Base-by-base conservation (phyloP, 2,329 filamentous ascomycete species). In the Colletotrichum endophyticum region DNA sequence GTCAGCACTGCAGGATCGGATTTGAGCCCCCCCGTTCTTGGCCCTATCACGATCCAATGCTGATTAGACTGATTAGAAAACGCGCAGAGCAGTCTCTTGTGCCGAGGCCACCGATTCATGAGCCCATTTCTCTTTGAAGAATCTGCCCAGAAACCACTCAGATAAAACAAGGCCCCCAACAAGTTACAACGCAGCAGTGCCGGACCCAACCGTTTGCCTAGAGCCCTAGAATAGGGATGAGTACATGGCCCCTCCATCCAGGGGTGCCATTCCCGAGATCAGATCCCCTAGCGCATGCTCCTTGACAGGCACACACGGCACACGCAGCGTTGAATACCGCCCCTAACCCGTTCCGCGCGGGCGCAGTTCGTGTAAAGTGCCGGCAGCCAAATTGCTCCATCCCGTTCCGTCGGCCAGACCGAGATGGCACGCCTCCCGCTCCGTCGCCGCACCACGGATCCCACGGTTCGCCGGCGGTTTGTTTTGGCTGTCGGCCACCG, bases 341-440 rank as follows among this genome's bases (percentile, higher is more conserved):
- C 27, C 5, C 9, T 11, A 49, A 53, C 13, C 62, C 73, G 73
- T 34, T 28, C 7, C 53, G 32, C 61, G 44, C 44, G 44, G 53
- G 49, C 59, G 72, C 22, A 57, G n/a, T 39, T n/a, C 12, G 11
- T 27, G 6, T 30, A 49, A 62, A 62, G 30, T 72, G 13, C 73
- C 56, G 69, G 56, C 44, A 53, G 19, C 57, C 34, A 22, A 57
- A 27, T 72, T 67, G 27, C 63, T 39, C 70, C 73, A 72, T 72
- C 57, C 63, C 73, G 73, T 44, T 68, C 73, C 73, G 69, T 75
- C 62, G 73, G 73, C 39, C 70, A 73, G 49, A 73, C 70, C 62
- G 61, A 71, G 15, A 7, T 28, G 15, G 34, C n/a, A 59, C 9
- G 53, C 30, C 61, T 34, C 19, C 73, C 53, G 61, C 62, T 12